A percentile compares a stretch with the other conserved stretches of the same genome.
These are phyloP conservation scores for Hypomyces rosellus DNA, from an alignment of 2,329 filamentous ascomycete species.

Conservation along the genomic window DNA sequence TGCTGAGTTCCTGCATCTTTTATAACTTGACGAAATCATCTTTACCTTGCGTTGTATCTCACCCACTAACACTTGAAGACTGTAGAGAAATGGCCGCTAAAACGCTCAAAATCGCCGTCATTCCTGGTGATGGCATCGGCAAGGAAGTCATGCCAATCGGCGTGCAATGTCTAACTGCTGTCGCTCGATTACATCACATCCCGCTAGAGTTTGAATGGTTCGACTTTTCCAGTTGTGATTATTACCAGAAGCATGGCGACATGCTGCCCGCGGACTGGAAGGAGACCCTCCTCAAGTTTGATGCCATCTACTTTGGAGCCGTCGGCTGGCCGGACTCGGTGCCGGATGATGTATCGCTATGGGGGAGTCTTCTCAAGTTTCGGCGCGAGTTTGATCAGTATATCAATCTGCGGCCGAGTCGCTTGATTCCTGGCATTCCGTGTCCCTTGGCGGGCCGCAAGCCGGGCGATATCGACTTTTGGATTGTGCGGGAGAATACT, in stretches of 20 bases:
- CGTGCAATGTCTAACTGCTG: constrained; percentile 31
- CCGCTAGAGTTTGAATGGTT: constrained; percentile 55
- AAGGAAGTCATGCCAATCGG: constrained; percentile 46
- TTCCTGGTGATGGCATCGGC: constrained; percentile 59
- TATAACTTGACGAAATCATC: neutral
- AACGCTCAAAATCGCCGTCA: constrained; percentile 28
- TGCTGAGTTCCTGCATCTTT: too few relatives aligned
- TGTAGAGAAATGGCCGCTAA: neutral
- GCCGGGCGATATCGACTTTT: constrained; percentile 58
- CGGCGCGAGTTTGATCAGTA: constrained; percentile 49
- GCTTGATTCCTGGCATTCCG: constrained; percentile 50
- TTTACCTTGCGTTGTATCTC: neutral
- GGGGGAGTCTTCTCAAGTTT: constrained; percentile 61
- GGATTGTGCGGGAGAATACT: constrained; percentile 61
- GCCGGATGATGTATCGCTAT: constrained; percentile 61
- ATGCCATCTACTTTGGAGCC: constrained; percentile 63
- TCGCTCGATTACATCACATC: constrained; percentile 46
- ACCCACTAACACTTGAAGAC: neutral
- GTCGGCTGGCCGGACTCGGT: constrained; percentile 51
- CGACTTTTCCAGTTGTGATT: constrained; percentile 60
- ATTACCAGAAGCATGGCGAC: constrained; percentile 40
- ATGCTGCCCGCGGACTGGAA: constrained; percentile 41
- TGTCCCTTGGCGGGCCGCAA: constrained; percentile 49
- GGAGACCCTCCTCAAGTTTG: constrained; percentile 49
- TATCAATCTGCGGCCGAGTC: constrained; percentile 55